These are phyloP conservation scores for Boletus smithii DNA, from an alignment of 1,284 basidiomycete species.

Conservation along the genomic window DNA sequence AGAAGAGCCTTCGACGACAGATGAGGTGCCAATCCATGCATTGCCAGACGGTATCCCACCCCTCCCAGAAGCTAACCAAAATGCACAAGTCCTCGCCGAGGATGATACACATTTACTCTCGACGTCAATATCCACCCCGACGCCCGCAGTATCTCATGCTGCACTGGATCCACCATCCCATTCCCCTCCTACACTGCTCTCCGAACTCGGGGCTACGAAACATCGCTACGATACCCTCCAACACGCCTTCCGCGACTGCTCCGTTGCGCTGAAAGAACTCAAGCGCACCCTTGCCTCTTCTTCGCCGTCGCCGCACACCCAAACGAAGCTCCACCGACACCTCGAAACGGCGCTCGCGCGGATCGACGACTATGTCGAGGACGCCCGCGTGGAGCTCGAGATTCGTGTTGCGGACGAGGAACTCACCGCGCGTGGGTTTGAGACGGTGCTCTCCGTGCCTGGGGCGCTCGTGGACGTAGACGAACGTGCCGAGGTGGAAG, in stretches of 20 bases:
- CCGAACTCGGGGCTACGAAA: slow-evolving; percentile 42
- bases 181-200: slow-evolving; percentile 39
- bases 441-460: slow-evolving; percentile 64
- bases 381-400: slow-evolving; percentile 82
- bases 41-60: background rate
- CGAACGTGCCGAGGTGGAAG: slow-evolving; percentile 44
- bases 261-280: slow-evolving; percentile 58
- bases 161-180: background rate
- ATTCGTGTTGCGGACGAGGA: slow-evolving; percentile 79
- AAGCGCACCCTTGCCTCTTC: slow-evolving; percentile 38
- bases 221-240: slow-evolving; percentile 63
- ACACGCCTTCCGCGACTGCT: slow-evolving; percentile 65
- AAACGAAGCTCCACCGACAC: slow-evolving; percentile 27
- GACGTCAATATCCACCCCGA: background rate
- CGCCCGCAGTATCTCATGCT: background rate
- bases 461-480: slow-evolving; percentile 38
- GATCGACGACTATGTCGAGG: slow-evolving; percentile 78
- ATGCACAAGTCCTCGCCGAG: background rate
- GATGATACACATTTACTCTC: background rate
- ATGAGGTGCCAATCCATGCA: background rate
- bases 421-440: slow-evolving; percentile 66
- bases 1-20: background rate
- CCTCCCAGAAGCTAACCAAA: background rate
- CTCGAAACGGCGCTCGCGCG: slow-evolving; percentile 59
- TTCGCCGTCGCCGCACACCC: slow-evolving; percentile 5